Conservation (phyloP, 2,329 filamentous ascomycete genomes). For the Microcera coccophila region DNA sequence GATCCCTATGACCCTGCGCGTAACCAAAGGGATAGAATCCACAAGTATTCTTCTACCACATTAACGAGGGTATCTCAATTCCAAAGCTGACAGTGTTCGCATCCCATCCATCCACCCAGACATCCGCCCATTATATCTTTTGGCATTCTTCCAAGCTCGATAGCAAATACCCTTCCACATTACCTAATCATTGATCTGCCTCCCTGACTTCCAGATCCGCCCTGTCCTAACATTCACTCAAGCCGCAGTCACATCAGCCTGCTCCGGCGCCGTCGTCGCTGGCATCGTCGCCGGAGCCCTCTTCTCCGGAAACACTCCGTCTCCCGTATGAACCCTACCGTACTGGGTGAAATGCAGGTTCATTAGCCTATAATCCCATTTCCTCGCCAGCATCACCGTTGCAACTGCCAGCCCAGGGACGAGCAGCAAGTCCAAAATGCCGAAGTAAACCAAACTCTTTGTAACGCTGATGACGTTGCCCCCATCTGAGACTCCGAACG, state of each 20-base stretch:
- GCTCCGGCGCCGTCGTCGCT: conserved; percentile 10
- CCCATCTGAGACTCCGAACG: conserved; percentile 49
- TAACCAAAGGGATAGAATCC: too few species aligned
- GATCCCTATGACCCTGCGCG: too few species aligned
- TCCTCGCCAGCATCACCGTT: conserved; percentile 42
- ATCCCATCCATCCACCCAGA: too few species aligned
- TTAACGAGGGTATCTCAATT: too few species aligned
- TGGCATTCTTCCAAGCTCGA: too few species aligned
- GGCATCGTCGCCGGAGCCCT: conserved; percentile 12
- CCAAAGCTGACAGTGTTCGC: too few species aligned
- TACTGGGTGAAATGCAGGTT: conserved; percentile 55
- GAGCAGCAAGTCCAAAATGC: conserved; percentile 48
- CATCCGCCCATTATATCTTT: too few species aligned
- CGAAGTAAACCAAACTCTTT: conserved; percentile 48
- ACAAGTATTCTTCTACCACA: too few species aligned
- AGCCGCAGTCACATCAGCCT: conserved; percentile 8
- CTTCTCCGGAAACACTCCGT: conserved; percentile 47
- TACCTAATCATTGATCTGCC: too few species aligned
- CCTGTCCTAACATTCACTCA: too few species aligned
- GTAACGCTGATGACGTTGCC: conserved; percentile 48
- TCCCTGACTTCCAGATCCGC: too few species aligned
- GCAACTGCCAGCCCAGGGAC: conserved; percentile 41
- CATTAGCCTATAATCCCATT: conserved; percentile 50
- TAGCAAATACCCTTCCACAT: too few species aligned
- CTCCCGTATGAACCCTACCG: conserved; percentile 43